phyloP scores from a whole-genome alignment of 1,139 yeast genomes.

The Pichia sp. region DNA sequence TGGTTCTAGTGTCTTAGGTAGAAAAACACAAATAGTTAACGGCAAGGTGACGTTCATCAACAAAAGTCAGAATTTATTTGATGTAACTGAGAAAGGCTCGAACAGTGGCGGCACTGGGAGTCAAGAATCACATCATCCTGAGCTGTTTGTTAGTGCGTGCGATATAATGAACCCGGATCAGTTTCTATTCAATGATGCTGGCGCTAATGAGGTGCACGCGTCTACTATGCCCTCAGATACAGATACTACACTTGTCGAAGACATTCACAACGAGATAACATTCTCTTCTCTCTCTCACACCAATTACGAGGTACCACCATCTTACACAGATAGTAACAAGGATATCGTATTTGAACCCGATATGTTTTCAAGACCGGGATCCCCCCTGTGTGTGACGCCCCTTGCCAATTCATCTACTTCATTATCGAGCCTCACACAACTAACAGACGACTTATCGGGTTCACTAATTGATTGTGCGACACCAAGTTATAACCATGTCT shows the following conservation, averaged over 20 bases:
- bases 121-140: slow-evolving; percentile 4
- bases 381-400: no score
- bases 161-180: slow-evolving; percentile 11
- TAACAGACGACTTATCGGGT: no score
- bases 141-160: slow-evolving; percentile 5
- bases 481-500: slow-evolving; percentile 9
- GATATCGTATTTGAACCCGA: slow-evolving; percentile 19
- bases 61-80: slow-evolving; percentile 7
- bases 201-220: no score
- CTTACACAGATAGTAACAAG: slow-evolving; percentile 18
- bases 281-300: no score
- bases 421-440: neutral
- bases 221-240: no score
- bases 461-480: no score
- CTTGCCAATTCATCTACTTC: no score
- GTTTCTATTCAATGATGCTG: slow-evolving; percentile 11
- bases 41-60: slow-evolving; percentile 7
- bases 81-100: neutral
- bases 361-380: no score
- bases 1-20: slow-evolving; percentile 4
- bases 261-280: no score
- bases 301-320: slow-evolving; percentile 13
- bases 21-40: slow-evolving; percentile 1
- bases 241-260: no score
- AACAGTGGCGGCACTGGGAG: no score